Evolutionary conservation across 441 rosid genomes (phyloP), one percentile per base, ranked within the genome.

Genomic region (Bruguiera hainesii): DNA sequence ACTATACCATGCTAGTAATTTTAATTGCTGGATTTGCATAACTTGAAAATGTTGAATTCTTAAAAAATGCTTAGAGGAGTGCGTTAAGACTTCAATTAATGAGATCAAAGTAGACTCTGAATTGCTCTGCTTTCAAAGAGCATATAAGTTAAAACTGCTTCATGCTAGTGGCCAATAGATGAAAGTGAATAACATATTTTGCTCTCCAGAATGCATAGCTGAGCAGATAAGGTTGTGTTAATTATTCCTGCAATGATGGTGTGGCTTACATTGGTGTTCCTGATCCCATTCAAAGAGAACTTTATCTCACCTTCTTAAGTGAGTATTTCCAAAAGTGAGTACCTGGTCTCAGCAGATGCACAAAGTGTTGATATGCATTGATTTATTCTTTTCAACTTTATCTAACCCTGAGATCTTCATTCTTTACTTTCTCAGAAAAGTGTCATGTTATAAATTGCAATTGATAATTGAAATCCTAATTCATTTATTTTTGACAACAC

Each of bases 201-300:
- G 20, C 33, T 13, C 72, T 71, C 77, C 80, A 89, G 96, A 76
- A 86, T 79, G 71, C 80, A 31, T 89, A 85, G 70, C 59, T 92
- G 64, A 88, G 91, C 81, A 78, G 70, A 18, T 73, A 72, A 59
- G 83, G 84, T 49, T 87, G 89, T 81, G 46, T 51, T 50, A 64
- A 66, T 56, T 67, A 61, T 69, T 61, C 71, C 35, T 70, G n/a
- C 48, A 67, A 75, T 37, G 78, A 35, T 1, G 77, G 80, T 33
- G 74, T 86, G 53, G 69, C 84, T 57, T 85, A 89, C 82, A 75
- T 85, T 6, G 81, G 74, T 67, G 75, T 76, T 66, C 84, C 80
- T 2, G 75, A 76, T 26, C 68, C 39, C 51, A 52, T 62, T 37
- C 67, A 69, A 46, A 61, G 59, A 19, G 46, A 72, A 31, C 61